A percentile compares a stretch with the other conserved stretches of the same genome.
Conservation (phyloP, 345 rosid species). For the Anacardium occidentale region DNA sequence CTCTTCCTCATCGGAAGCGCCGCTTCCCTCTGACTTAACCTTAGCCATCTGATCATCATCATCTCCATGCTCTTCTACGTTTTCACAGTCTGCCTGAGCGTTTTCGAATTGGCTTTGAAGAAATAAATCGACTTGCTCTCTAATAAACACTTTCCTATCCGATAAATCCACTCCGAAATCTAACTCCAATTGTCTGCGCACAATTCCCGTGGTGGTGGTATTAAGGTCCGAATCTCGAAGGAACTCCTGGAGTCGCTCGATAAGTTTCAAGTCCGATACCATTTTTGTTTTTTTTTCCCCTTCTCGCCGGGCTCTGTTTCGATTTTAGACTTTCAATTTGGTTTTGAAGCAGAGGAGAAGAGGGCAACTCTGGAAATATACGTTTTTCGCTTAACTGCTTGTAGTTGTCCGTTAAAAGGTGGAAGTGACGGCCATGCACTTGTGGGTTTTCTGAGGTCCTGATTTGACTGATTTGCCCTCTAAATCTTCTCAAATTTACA, state of each 20-base stretch:
- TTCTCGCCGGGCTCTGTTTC: background rate
- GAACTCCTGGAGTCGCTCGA: constrained; percentile 36
- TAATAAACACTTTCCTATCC: constrained; percentile 42
- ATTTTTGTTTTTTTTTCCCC: constrained; percentile 11
- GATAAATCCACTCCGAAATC: constrained; percentile 49
- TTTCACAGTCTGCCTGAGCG: constrained; percentile 9
- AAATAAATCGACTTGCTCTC: constrained; percentile 50
- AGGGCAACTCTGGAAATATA: constrained; percentile 17
- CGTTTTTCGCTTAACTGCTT: constrained; percentile 21
- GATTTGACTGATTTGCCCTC: background rate
- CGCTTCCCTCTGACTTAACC: constrained; percentile 29
- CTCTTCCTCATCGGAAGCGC: constrained; percentile 18
- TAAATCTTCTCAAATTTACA: background rate
- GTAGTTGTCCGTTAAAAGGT: constrained; percentile 13
- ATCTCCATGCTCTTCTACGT: constrained; percentile 12
- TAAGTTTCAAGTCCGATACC: constrained; percentile 49
- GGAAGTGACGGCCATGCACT: background rate
- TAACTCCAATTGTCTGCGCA: constrained; percentile 43
- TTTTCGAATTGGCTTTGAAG: constrained; percentile 37
- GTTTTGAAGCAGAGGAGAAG: background rate
- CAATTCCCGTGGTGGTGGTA: constrained; percentile 43
- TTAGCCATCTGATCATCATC: constrained; percentile 23
- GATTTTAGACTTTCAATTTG: background rate
- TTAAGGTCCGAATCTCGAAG: constrained; percentile 44
- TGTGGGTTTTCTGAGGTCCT: background rate